Conservation (phyloP, 1,139 yeast species). For the Spencermartinsiella ligniputridi region DNA sequence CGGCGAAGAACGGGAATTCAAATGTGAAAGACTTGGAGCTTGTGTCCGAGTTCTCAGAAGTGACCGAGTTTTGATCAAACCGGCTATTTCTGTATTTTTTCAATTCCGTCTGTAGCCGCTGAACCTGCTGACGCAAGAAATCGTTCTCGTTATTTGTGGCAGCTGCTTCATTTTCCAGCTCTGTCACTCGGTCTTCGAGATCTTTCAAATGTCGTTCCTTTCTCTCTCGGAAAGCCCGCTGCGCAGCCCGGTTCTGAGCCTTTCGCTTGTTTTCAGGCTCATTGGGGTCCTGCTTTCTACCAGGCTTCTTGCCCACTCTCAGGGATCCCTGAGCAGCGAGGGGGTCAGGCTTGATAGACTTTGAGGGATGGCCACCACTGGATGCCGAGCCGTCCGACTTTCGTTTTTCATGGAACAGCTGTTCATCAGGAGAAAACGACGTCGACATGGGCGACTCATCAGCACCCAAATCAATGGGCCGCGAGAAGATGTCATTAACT, state of each 20-base stretch:
- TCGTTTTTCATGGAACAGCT: constrained; percentile 6
- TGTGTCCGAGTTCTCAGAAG: constrained; percentile 4
- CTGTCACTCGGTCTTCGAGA: constrained; percentile 69
- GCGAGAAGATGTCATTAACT: background rate
- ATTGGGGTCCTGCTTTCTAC: constrained; percentile 70
- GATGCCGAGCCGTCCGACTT: background rate
- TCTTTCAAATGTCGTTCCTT: constrained; percentile 86
- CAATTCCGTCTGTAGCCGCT: constrained; percentile 67
- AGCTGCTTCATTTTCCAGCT: constrained; percentile 65
- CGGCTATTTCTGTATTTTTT: constrained; percentile 41
- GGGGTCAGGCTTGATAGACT: constrained; percentile 2
- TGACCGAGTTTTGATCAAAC: background rate
- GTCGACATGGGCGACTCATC: constrained; percentile 15
- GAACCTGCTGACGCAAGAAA: constrained; percentile 71
- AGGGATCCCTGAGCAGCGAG: constrained; percentile 1
- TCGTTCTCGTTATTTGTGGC: constrained; percentile 65
- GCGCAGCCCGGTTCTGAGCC: constrained; percentile 97
- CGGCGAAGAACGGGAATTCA: constrained; percentile 40
- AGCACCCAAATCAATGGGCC: constrained; percentile 1
- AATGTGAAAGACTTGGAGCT: constrained; percentile 29
- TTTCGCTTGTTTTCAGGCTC: constrained; percentile 85
- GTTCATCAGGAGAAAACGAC: constrained; percentile 11
- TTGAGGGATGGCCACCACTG: background rate
- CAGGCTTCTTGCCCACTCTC: constrained; percentile 40
- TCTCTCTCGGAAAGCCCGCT: constrained; percentile 91